Evolutionary conservation across 306 rosid species (phyloP).

Genomic region (Coriaria nepalensis): DNA sequence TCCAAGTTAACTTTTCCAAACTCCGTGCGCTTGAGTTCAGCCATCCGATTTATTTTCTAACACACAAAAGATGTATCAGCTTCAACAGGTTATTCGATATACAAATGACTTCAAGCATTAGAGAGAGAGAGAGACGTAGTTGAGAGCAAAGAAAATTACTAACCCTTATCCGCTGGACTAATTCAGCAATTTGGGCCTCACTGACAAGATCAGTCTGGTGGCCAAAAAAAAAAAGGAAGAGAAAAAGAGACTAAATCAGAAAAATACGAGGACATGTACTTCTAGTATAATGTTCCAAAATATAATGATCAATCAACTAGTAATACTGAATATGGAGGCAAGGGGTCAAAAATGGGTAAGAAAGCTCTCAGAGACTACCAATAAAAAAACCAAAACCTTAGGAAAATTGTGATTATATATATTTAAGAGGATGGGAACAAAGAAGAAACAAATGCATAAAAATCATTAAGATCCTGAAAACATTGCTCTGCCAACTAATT

Average conservation of each 20-base stretch:
- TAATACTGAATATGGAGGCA: too few species aligned
- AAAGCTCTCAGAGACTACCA: too few species aligned
- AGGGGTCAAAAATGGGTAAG: too few species aligned
- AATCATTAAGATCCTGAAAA: too few species aligned
- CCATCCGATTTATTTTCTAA: conserved; percentile 73
- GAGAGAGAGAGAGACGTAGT: conserved; percentile 8
- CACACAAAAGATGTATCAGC: background rate
- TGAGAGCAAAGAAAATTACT: too few species aligned
- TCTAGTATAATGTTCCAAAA: background rate
- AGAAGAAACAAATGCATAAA: too few species aligned
- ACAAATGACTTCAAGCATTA: background rate
- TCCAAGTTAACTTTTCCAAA: conserved; percentile 91
- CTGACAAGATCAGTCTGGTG: conserved; percentile 86
- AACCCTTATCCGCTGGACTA: conserved; percentile 82
- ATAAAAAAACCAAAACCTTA: too few species aligned
- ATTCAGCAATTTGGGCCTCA: conserved; percentile 51
- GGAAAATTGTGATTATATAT: too few species aligned
- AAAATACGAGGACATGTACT: background rate
- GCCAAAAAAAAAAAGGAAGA: background rate
- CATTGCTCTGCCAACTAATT: too few species aligned
- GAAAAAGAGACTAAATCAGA: background rate
- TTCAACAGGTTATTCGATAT: conserved; percentile 15
- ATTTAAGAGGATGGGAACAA: too few species aligned
- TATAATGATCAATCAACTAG: too few species aligned
- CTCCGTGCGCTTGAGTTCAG: conserved; percentile 70